Percentiles rank a stretch among this genome's conserved stretches.
These are phyloP conservation scores for Fusarium algeriense DNA, from an alignment of 2,329 filamentous ascomycete species.

Conservation along the genomic window DNA sequence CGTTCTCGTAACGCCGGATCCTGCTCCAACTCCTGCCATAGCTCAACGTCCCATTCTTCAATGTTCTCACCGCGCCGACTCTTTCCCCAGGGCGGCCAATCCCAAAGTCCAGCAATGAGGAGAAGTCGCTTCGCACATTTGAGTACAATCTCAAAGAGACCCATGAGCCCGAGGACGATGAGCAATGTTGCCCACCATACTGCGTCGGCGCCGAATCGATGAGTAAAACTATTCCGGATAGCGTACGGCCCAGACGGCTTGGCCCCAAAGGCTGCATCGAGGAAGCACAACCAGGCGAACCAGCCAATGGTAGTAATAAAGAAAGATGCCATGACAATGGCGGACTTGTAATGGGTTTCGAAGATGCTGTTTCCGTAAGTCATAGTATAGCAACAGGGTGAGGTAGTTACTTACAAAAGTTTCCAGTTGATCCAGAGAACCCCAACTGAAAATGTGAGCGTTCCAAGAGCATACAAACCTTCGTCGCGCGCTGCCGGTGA, in stretches of 20 bases:
- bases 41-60: conserved; percentile 65
- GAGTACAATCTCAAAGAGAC: conserved; percentile 74
- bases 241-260: conserved; percentile 69
- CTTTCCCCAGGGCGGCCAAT: conserved; percentile 58
- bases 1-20: conserved; percentile 59
- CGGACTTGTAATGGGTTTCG: conserved; percentile 81
- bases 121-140: conserved; percentile 62
- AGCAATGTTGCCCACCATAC: conserved; percentile 82
- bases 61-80: conserved; percentile 52
- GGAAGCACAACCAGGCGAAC: conserved; percentile 79
- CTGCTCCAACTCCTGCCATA: conserved; percentile 71
- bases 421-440: conserved; percentile 82
- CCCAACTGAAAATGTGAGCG: conserved; percentile 76
- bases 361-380: conserved; percentile 64
- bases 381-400: neutral
- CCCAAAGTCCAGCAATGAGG: conserved; percentile 61
- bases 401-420: conserved; percentile 70
- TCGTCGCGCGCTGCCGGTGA: conserved; percentile 69
- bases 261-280: conserved; percentile 71
- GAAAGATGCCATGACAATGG: conserved; percentile 70
- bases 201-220: conserved; percentile 74
- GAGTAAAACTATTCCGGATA: conserved; percentile 74
- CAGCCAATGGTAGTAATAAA: conserved; percentile 74
- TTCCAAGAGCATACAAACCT: conserved; percentile 79
- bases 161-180: conserved; percentile 69